phyloP scores from a whole-genome alignment of 176 grass and related monocot genomes.

The Carex pumila region DNA sequence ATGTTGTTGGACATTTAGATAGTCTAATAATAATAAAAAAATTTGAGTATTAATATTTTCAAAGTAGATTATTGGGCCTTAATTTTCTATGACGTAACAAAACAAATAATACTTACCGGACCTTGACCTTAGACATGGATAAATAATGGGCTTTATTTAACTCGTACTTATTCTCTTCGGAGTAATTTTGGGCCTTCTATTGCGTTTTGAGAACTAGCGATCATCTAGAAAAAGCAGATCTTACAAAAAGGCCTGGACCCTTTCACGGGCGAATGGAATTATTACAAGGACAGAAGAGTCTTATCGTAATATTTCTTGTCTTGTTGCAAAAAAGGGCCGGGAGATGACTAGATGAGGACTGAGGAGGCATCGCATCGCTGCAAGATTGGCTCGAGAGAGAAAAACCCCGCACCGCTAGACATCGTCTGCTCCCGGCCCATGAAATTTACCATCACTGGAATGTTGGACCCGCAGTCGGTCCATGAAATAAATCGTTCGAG shows the following conservation, averaged over 20 bases:
- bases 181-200: neutral
- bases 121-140: too few relatives aligned
- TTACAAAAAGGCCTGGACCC: too few relatives aligned
- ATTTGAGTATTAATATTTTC: too few relatives aligned
- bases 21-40: too few relatives aligned
- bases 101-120: too few relatives aligned
- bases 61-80: too few relatives aligned
- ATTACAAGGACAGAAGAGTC: neutral
- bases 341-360: neutral
- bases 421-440: neutral
- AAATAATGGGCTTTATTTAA: too few relatives aligned
- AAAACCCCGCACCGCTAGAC: neutral
- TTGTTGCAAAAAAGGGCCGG: neutral
- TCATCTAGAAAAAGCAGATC: too few relatives aligned
- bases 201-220: neutral
- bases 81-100: too few relatives aligned
- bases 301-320: neutral
- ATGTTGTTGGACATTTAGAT: too few relatives aligned
- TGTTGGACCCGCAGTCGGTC: neutral
- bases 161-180: too few relatives aligned
- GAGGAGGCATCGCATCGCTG: neutral
- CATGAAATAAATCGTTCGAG: neutral
- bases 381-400: conserved; percentile 4
- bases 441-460: neutral
- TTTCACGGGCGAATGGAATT: neutral